Base-by-base conservation (phyloP, 2,329 filamentous ascomycete genomes). In the Hymenoscyphus occultus region DNA sequence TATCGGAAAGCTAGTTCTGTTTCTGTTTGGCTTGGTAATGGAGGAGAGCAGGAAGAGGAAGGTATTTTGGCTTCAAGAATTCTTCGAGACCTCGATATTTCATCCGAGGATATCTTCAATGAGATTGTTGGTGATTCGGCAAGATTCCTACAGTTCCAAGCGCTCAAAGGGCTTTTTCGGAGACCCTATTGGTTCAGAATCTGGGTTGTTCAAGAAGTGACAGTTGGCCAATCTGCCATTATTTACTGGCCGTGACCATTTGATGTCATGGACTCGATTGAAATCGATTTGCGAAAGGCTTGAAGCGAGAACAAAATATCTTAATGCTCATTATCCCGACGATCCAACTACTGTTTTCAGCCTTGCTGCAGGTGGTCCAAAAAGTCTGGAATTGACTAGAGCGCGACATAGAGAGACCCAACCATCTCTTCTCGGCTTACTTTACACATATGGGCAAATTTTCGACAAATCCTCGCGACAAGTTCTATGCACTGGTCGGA, bases 401-500 rank as follows among this genome's bases (percentile, higher is more conserved):
- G 57, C 39, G n/a, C 56, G 54, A 13, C 35, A 59, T 13, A 56
- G 5, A 12, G 59, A 48, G 22, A 45, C 13, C 12, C 39, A 57
- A 5, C 63, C 63, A 6, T 28, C 60, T 51, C 45, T 67, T 6
- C 39, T 60, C 3, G 65, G 62, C 12, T 35, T 62, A 28, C 35
- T 62, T 31, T 45, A 62, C 45, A 19, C 64, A 65, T 60, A 51
- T 65, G 65, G 59, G 63, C 14, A 67, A 67, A 48, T 16, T 35
- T 31, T 63, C 65, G 1, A 61, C 57, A 5, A 56, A 61, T 39
- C 39, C 61, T 13, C 16, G 31, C 14, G 65, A 67, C 39, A 67
- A 67, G 40, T 63, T 67, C 16, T 67, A 67, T 56, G 63, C 63
- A n/a, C 39, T 67, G 13, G 59, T 67, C 14, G 65, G 65, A 42